These are phyloP conservation scores for Udeniomyces megalosporus DNA, from an alignment of 768 basidiomycete genomes.

Conservation along the genomic window DNA sequence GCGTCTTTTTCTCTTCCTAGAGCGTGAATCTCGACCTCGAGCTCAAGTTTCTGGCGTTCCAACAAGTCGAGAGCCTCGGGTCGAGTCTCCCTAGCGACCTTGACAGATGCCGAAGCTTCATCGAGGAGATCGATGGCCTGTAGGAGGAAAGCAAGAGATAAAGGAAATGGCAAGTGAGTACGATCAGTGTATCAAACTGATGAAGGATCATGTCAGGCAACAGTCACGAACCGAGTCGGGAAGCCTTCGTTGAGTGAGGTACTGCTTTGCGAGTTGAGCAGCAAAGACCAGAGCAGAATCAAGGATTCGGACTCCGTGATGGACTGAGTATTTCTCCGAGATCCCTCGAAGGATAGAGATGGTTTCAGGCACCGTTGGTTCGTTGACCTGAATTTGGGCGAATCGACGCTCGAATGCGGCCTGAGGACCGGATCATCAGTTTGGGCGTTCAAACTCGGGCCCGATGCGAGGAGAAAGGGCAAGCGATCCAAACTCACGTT, in stretches of 20 bases:
- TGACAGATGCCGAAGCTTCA: constrained; percentile 67
- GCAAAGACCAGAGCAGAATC: constrained; percentile 79
- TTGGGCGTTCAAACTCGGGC: too few species aligned
- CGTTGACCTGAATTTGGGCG: constrained; percentile 83
- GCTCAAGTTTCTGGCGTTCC: constrained; percentile 70
- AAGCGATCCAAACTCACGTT: too few species aligned
- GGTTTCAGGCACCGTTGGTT: constrained; percentile 73
- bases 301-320: constrained; percentile 60
- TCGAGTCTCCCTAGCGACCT: constrained; percentile 83
- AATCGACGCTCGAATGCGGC: constrained; percentile 71
- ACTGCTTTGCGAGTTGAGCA: constrained; percentile 81
- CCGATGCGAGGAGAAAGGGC: too few species aligned
- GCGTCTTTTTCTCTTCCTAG: constrained; percentile 80
- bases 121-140: constrained; percentile 89
- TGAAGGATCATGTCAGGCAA: too few species aligned
- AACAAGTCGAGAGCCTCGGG: constrained; percentile 87
- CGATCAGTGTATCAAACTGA: too few species aligned
- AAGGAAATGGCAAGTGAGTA: too few species aligned
- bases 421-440: too few species aligned
- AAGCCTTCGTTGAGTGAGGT: constrained; percentile 61
- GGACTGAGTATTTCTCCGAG: constrained; percentile 55
- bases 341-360: constrained; percentile 90
- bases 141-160: too few species aligned
- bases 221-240: too few species aligned
- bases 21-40: constrained; percentile 90